Percentiles rank a stretch among this genome's conserved stretches.
Conservation (phyloP, 306 rosid species). For the Coriaria nepalensis region DNA sequence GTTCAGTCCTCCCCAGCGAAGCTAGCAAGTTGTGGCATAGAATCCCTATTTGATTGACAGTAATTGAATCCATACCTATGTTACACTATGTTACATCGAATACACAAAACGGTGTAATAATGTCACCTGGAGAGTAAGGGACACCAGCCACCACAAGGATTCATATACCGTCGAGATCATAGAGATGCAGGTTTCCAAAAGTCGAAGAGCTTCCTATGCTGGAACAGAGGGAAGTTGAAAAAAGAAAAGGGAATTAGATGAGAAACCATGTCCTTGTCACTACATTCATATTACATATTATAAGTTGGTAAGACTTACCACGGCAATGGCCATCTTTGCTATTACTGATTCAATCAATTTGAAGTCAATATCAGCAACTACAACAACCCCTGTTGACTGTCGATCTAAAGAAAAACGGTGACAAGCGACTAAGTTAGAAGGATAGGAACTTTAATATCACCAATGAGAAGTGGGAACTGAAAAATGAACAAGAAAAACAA, state of each 20-base stretch:
- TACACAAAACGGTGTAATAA: too few relatives aligned
- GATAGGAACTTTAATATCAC: neutral
- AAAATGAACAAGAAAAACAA: conserved; percentile 1
- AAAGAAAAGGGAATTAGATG: neutral
- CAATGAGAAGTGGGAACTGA: neutral
- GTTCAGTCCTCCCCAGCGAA: conserved; percentile 1
- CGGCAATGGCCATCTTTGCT: conserved; percentile 70
- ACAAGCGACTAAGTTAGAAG: neutral
- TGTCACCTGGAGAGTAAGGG: too few relatives aligned
- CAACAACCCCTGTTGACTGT: conserved; percentile 58
- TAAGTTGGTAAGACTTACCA: conserved; percentile 27
- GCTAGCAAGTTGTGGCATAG: conserved; percentile 7
- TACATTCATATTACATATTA: neutral
- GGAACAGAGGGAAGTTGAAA: conserved; percentile 22
- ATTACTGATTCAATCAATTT: conserved; percentile 61
- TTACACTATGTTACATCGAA: too few relatives aligned
- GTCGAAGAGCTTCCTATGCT: conserved; percentile 78
- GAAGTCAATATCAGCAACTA: conserved; percentile 82
- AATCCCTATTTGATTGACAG: conserved; percentile 12
- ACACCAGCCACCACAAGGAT: too few relatives aligned
- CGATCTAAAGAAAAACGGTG: conserved; percentile 43
- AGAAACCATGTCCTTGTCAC: neutral
- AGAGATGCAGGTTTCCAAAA: conserved; percentile 64
- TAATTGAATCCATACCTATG: conserved; percentile 27
- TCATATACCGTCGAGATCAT: conserved; percentile 13